Evolutionary conservation across 2,329 filamentous ascomycete genomes (phyloP), one percentile per base, ranked within the genome.

Genomic region (Colletotrichum gloeosporioides): DNA sequence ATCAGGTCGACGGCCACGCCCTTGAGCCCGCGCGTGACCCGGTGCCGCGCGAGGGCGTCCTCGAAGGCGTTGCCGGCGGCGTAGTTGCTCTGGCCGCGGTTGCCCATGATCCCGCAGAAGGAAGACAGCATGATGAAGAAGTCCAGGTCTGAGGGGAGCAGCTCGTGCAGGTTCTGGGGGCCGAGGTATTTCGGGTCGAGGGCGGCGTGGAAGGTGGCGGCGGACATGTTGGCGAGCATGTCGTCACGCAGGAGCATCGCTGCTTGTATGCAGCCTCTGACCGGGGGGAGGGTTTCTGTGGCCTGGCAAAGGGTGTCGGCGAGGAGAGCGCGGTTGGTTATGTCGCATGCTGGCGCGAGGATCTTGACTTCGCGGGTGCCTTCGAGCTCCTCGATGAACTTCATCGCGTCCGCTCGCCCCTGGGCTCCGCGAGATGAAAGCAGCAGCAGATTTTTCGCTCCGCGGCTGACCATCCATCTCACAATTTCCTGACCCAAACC

Each of bases 51-150:
- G 18, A 91, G 83, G 1, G 87, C 86, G 69, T 91, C 89, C 65
- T 89, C 84, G 78, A 88, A 90, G 64, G 83, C 83, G 78, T 91
- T 90, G 4, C 88, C 90, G 0, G 90, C 89, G 3, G 89, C 88
- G 77, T 92, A 92, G 80, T 91, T 91, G 18, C 89, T 87, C 76
- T 92, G 91, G 0, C 90, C 89, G 8, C 88, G 87, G 78, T 88
- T 91, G 34, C 91, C 91, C 64, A 91, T 89, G 18, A 92, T 84
- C 36, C 89, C 89, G 0, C 89, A 86, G 1, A 89, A 87, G 36
- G 89, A 90, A 22, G 90, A 89, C 16, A 92, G 84, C 34, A 91
- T 86, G 55, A 92, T 79, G 78, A 90, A 90, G 78, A 88, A 85
- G 65, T 85, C 84, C 8, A 86, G 77, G 15, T 78, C 75, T 0